Evolutionary conservation across 2,329 filamentous ascomycete species (phyloP), one percentile per base, ranked within the genome.

Genomic region (Colletotrichum tanaceti): DNA sequence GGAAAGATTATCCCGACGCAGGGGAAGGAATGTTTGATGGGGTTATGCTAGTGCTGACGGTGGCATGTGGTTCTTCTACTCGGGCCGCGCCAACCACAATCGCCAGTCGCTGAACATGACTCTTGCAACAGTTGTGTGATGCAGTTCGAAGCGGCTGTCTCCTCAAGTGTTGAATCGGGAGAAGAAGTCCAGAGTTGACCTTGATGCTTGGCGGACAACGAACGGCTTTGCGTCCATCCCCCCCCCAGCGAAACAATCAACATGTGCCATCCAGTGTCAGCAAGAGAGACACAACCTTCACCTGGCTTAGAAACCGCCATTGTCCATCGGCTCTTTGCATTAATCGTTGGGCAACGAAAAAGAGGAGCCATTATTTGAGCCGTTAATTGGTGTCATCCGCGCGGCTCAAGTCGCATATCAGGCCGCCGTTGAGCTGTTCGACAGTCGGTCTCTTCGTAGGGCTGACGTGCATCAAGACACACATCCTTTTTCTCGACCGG

Each of bases 31-130:
- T n/a, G n/a, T n/a, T n/a, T n/a, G n/a, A n/a, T n/a, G n/a, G n/a
- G n/a, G n/a, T n/a, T n/a, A n/a, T n/a, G 58, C 63, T 65, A 65
- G 63, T 41, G 63, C 57, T 65, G 47, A 65, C 57, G 32, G 47
- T 32, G 32, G 14, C 32, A 59, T 61, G 24, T 46, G 22, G 18
- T 4, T 20, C 22, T 24, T 7, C 3, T 32, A 11, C 7, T 20
- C 18, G 11, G 49, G 16, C 49, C 18, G 18, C 49, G 49, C 49
- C 24, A 35, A 24, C 28, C 49, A 54, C 4, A 13, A 32, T 35
- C 47, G 39, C 13, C 38, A 18, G 41, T 28, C 39, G 5, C 32
- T 16, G 35, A 7, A 44, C 52, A 46, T 46, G n/a, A 46, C 44
- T 46, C 44, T 46, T 22, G n/a, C 3, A n/a, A 11, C 7, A 46